Conservation (phyloP, 495 filamentous ascomycete species). For the Pyrenula aspistea region DNA sequence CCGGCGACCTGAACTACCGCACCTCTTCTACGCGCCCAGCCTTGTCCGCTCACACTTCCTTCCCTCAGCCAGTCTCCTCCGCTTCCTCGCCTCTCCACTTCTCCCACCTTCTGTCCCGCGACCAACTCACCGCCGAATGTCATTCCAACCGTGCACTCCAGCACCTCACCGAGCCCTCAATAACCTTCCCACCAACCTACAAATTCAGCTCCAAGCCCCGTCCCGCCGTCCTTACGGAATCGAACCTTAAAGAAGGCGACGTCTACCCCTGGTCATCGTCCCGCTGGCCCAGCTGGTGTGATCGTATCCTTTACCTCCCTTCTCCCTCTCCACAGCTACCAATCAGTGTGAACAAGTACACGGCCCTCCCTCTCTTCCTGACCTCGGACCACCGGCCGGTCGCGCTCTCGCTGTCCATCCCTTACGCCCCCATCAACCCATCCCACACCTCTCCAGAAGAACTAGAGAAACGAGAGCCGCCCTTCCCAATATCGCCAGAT, state of each 20-base stretch:
- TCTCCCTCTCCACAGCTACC: constrained; percentile 26
- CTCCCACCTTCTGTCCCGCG: constrained; percentile 50
- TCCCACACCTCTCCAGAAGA: constrained; percentile 7
- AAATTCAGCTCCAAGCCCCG: constrained; percentile 49
- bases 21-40: constrained; percentile 50
- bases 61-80: constrained; percentile 45
- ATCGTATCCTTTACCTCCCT: constrained; percentile 75
- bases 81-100: constrained; percentile 37
- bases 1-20: constrained; percentile 92
- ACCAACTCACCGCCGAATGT: constrained; percentile 68
- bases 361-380: constrained; percentile 58
- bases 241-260: constrained; percentile 22
- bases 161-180: constrained; percentile 57
- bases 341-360: constrained; percentile 46
- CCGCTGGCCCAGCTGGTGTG: constrained; percentile 90
- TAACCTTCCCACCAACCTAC: constrained; percentile 86
- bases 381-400: constrained; percentile 83
- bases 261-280: constrained; percentile 66
- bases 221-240: constrained; percentile 15
- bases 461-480: constrained; percentile 23
- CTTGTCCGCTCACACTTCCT: constrained; percentile 35
- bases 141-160: constrained; percentile 55
- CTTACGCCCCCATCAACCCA: constrained; percentile 25
- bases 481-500: constrained; percentile 40
- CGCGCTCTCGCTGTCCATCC: constrained; percentile 49